phyloP scores from a whole-genome alignment of 2,329 filamentous ascomycete genomes.

The Alternaria panax region DNA sequence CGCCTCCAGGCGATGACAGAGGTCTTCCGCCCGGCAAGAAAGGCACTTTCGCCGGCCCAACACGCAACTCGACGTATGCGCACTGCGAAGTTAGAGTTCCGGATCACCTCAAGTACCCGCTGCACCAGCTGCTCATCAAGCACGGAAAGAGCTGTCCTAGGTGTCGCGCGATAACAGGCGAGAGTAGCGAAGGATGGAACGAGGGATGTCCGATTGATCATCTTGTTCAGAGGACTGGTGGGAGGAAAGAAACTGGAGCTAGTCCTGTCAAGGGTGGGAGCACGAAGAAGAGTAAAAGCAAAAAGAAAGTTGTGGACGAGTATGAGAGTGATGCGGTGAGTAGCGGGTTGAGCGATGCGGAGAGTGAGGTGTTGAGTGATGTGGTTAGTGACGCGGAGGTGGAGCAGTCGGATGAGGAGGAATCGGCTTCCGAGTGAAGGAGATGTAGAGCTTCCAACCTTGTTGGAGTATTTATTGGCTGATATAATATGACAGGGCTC shows the following conservation, averaged over 20 bases:
- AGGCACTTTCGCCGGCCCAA: slow-evolving; percentile 55
- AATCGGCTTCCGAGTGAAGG: neutral
- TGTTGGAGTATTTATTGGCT: neutral
- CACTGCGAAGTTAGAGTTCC: slow-evolving; percentile 69
- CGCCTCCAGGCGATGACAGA: slow-evolving; percentile 49
- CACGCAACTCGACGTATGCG: slow-evolving; percentile 62
- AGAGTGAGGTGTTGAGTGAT: slow-evolving; percentile 31
- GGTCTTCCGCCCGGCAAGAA: slow-evolving; percentile 44
- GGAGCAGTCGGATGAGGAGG: slow-evolving; percentile 17
- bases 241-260: slow-evolving; percentile 54
- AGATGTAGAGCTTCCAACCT: neutral
- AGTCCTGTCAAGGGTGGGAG: slow-evolving; percentile 26
- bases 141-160: slow-evolving; percentile 69
- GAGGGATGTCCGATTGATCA: slow-evolving; percentile 70
- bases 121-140: slow-evolving; percentile 68
- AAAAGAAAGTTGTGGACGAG: slow-evolving; percentile 22
- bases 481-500: neutral
- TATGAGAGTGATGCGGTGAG: slow-evolving; percentile 37
- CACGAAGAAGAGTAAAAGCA: slow-evolving; percentile 23
- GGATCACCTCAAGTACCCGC: slow-evolving; percentile 67
- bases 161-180: slow-evolving; percentile 67
- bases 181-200: slow-evolving; percentile 68
- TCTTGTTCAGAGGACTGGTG: slow-evolving; percentile 64
- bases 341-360: slow-evolving; percentile 25
- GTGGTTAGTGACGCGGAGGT: slow-evolving; percentile 38